These are phyloP conservation scores for Hemileia vastatrix DNA, from an alignment of 1,284 basidiomycete genomes.

Conservation along the genomic window DNA sequence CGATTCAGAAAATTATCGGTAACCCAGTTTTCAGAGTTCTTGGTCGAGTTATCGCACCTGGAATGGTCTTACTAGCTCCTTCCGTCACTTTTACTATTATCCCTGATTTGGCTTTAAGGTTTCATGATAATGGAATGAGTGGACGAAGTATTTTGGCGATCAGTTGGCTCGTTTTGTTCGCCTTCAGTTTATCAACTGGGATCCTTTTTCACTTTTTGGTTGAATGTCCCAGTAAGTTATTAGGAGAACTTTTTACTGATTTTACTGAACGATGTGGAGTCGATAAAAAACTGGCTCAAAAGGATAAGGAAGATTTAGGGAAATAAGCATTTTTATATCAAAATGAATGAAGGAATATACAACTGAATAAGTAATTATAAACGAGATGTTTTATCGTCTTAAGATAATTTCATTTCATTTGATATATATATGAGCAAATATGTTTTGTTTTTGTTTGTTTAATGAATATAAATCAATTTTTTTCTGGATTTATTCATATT, in stretches of 20 bases:
- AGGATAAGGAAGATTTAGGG: slow-evolving; percentile 16
- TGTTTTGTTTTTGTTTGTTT: too few relatives aligned
- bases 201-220: slow-evolving; percentile 40
- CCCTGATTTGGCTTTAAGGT: slow-evolving; percentile 34
- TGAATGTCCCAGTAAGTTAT: slow-evolving; percentile 39
- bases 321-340: too few relatives aligned
- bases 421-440: too few relatives aligned
- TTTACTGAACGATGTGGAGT: slow-evolving; percentile 30
- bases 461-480: too few relatives aligned
- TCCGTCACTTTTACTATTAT: slow-evolving; percentile 39
- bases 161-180: slow-evolving; percentile 36
- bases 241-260: slow-evolving; percentile 36
- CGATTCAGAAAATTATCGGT: slow-evolving; percentile 36
- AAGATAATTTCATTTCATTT: too few relatives aligned
- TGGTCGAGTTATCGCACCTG: slow-evolving; percentile 36
- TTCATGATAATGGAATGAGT: slow-evolving; percentile 32
- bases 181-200: slow-evolving; percentile 29
- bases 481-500: too few relatives aligned
- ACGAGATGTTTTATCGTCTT: too few relatives aligned
- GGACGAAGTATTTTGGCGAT: slow-evolving; percentile 30
- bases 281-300: slow-evolving; percentile 14
- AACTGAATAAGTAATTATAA: too few relatives aligned
- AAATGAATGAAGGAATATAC: too few relatives aligned
- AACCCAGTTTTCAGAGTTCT: slow-evolving; percentile 39
- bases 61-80: slow-evolving; percentile 38